Percentiles rank a stretch among this genome's conserved stretches.
Evolutionary conservation across 1,284 basidiomycete species (phyloP).

Genomic region (Marasmius fiardii): DNA sequence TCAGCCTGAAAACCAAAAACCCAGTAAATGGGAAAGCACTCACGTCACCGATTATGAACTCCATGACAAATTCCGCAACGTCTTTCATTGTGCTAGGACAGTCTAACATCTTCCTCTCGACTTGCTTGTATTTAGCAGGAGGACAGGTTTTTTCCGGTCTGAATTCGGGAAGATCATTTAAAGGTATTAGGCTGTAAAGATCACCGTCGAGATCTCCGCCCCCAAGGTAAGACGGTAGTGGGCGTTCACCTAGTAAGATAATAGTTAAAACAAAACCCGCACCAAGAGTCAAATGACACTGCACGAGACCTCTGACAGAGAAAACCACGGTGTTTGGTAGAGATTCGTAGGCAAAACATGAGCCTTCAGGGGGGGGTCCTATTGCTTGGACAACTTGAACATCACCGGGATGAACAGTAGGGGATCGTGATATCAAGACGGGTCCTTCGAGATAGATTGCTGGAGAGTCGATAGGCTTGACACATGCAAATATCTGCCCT

Average conservation of each 20-base stretch:
- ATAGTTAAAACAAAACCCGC: not conserved
- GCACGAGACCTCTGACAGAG: slow-evolving; percentile 42
- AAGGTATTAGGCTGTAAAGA: slow-evolving; percentile 51
- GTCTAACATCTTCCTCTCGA: slow-evolving; percentile 42
- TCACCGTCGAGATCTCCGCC: slow-evolving; percentile 55
- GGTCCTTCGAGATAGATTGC: slow-evolving; percentile 51
- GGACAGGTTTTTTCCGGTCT: slow-evolving; percentile 23
- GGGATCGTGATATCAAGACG: slow-evolving; percentile 58
- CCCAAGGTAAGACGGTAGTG: slow-evolving; percentile 58
- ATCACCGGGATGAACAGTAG: slow-evolving; percentile 67
- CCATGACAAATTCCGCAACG: slow-evolving; percentile 71
- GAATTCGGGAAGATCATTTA: slow-evolving; percentile 36
- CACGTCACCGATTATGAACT: slow-evolving; percentile 68
- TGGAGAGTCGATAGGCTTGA: slow-evolving; percentile 35
- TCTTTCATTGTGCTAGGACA: slow-evolving; percentile 62
- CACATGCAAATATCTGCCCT: slow-evolving; percentile 56
- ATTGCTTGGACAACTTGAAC: slow-evolving; percentile 59
- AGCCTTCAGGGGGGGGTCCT: slow-evolving; percentile 48
- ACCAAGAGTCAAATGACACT: too few species aligned
- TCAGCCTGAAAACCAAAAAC: slow-evolving; percentile 9
- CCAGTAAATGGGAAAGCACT: slow-evolving; percentile 11
- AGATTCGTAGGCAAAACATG: slow-evolving; percentile 49
- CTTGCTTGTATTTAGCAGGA: slow-evolving; percentile 54
- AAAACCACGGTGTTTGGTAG: slow-evolving; percentile 58
- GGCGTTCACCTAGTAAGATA: slow-evolving; percentile 41